A percentile compares a stretch with the other conserved stretches of the same genome.
Evolutionary conservation across 441 rosid species (phyloP).

Genomic region (Breynia disticha): DNA sequence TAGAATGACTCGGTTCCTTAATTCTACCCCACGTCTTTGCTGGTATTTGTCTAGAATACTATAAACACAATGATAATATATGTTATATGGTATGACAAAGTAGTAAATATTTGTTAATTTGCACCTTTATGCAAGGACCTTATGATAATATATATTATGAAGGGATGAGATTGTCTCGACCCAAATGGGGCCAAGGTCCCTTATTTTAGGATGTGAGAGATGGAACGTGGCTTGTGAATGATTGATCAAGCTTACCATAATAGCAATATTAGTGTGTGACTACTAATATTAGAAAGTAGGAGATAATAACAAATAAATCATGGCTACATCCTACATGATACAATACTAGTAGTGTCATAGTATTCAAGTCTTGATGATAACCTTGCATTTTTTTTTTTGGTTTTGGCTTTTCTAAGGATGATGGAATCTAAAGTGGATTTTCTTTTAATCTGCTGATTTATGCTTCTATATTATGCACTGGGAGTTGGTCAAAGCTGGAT

Average conservation of each 20-base stretch:
- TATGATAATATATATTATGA: neutral
- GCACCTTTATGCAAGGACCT: slow-evolving; percentile 4
- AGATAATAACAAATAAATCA: too few species aligned
- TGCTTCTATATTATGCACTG: slow-evolving; percentile 6
- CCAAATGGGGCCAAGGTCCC: slow-evolving; percentile 16
- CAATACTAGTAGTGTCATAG: too few species aligned
- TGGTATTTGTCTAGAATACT: neutral
- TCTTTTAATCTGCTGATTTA: slow-evolving; percentile 3
- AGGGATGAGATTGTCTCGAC: slow-evolving; percentile 9
- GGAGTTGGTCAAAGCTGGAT: slow-evolving; percentile 17
- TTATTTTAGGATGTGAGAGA: slow-evolving; percentile 15
- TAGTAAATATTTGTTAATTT: neutral
- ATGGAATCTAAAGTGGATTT: slow-evolving; percentile 20
- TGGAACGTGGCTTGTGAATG: neutral
- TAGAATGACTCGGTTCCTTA: too few species aligned
- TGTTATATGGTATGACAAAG: slow-evolving; percentile 20
- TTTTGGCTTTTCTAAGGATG: slow-evolving; percentile 1
- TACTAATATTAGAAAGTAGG: too few species aligned
- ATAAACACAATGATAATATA: slow-evolving; percentile 16
- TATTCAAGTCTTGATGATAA: neutral
- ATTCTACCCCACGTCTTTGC: too few species aligned
- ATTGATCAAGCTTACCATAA: slow-evolving; percentile 10
- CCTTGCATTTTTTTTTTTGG: neutral
- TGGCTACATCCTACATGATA: too few species aligned
- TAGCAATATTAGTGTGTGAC: neutral